Evolutionary conservation across 345 rosid genomes (phyloP).

Genomic region (Camelina neglecta): DNA sequence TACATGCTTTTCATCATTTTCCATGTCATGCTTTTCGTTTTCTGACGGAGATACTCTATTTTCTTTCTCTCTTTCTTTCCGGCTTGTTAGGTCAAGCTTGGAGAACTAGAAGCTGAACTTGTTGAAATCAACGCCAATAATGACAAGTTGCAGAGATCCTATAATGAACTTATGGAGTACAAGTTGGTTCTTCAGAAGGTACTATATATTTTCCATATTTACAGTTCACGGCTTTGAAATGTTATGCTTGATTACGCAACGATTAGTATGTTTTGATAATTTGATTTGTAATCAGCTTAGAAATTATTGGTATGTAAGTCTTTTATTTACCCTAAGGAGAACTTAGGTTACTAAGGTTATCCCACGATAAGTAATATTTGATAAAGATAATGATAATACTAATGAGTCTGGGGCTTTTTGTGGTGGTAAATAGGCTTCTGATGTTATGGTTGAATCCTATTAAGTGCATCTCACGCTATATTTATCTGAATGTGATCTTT

Average conservation of each 20-base stretch:
- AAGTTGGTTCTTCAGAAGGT: slow-evolving; percentile 91
- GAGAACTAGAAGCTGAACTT: slow-evolving; percentile 92
- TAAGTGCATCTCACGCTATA: not conserved
- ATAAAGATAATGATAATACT: not conserved
- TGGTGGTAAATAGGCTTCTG: slow-evolving; percentile 19
- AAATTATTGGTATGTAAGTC: not conserved
- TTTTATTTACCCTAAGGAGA: slow-evolving; percentile 5
- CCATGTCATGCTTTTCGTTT: slow-evolving; percentile 24
- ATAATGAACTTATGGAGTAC: slow-evolving; percentile 84
- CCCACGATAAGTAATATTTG: not conserved
- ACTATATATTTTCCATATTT: slow-evolving; percentile 16
- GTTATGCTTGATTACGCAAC: slow-evolving; percentile 2
- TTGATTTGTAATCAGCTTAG: not conserved
- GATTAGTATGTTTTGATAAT: not conserved
- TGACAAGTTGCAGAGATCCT: slow-evolving; percentile 76
- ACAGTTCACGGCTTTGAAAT: slow-evolving; percentile 6
- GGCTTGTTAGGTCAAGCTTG: slow-evolving; percentile 70
- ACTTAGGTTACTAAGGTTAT: not conserved
- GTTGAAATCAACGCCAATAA: slow-evolving; percentile 90
- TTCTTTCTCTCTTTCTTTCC: slow-evolving; percentile 19
- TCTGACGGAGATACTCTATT: not conserved
- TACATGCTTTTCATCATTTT: slow-evolving; percentile 1
- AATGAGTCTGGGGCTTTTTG: not conserved
- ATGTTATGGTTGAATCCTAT: slow-evolving; percentile 18
- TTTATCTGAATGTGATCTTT: slow-evolving; percentile 10